Percentiles rank a stretch among this genome's conserved stretches.
phyloP scores from a whole-genome alignment of 1,284 basidiomycete genomes.

The Termitomyces sp. region DNA sequence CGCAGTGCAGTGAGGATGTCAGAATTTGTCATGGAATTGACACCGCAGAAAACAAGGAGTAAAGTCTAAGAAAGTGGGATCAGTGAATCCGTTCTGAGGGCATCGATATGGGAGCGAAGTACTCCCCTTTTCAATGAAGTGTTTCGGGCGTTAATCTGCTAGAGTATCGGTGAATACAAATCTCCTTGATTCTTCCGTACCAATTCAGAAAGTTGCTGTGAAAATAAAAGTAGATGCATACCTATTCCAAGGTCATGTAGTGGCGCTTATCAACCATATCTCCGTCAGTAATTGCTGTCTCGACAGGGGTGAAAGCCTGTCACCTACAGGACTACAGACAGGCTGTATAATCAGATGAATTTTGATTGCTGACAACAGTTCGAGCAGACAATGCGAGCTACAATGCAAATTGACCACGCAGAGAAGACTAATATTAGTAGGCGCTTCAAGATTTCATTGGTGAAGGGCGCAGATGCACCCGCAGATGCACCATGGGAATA shows the following conservation, averaged over 20 bases:
- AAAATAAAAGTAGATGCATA: neutral
- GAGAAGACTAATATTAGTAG: no score
- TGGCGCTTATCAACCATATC: neutral
- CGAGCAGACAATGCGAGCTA: no score
- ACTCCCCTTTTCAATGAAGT: neutral
- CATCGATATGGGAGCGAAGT: neutral
- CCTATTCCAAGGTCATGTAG: neutral
- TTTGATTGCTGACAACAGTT: no score
- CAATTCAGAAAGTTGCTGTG: neutral
- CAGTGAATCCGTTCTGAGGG: neutral
- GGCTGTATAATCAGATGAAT: no score
- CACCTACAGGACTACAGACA: neutral
- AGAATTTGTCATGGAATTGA: neutral
- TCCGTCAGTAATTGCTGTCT: neutral
- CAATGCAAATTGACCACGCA: no score
- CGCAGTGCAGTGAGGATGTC: conserved; percentile 3
- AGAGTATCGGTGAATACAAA: neutral
- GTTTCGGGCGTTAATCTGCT: neutral
- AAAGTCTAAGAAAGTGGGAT: neutral
- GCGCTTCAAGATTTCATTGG: no score
- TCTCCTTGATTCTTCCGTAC: neutral
- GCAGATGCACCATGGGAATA: no score
- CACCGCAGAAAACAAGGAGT: neutral
- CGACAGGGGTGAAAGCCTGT: neutral
- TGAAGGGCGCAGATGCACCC: no score